Evolutionary conservation across 495 filamentous ascomycete genomes (phyloP).

Genomic region (Acidomyces sp.): DNA sequence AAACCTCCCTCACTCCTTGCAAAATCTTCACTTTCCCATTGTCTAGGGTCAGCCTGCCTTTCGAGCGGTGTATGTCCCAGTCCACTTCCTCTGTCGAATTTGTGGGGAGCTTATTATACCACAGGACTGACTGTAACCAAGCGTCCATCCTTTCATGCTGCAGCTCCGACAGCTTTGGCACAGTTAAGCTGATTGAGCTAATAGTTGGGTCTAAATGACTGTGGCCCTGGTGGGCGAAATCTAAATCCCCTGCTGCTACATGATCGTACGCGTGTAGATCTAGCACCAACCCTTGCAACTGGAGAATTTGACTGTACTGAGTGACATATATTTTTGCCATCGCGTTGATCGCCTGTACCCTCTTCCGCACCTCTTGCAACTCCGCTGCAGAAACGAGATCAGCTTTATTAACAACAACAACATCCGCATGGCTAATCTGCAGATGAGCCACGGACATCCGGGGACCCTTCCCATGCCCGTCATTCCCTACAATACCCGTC

Average conservation of each 20-base stretch:
- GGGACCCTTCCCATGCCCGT: conserved; percentile 43
- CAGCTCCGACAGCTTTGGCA: conserved; percentile 40
- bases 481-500: no score
- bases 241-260: conserved; percentile 45
- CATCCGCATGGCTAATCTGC: conserved; percentile 95
- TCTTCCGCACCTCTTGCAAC: conserved; percentile 47
- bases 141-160: conserved; percentile 52
- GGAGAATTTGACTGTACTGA: conserved; percentile 60
- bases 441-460: conserved; percentile 81
- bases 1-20: conserved; percentile 85
- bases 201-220: conserved; percentile 71
- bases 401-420: conserved; percentile 86
- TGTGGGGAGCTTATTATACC: conserved; percentile 57
- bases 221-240: conserved; percentile 48
- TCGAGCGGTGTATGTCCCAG: conserved; percentile 75
- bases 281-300: conserved; percentile 71
- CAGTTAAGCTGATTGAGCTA: conserved; percentile 60
- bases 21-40: conserved; percentile 60
- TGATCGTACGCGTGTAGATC: conserved; percentile 90
- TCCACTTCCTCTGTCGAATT: background rate
- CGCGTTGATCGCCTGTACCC: conserved; percentile 75
- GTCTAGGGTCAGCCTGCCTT: conserved; percentile 53
- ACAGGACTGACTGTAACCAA: conserved; percentile 75
- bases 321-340: conserved; percentile 77
- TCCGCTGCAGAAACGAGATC: conserved; percentile 66